A percentile compares a stretch with the other conserved stretches of the same genome.
Conservation (phyloP, 768 basidiomycete species). For the Phlebiopsis flavidoalba region DNA sequence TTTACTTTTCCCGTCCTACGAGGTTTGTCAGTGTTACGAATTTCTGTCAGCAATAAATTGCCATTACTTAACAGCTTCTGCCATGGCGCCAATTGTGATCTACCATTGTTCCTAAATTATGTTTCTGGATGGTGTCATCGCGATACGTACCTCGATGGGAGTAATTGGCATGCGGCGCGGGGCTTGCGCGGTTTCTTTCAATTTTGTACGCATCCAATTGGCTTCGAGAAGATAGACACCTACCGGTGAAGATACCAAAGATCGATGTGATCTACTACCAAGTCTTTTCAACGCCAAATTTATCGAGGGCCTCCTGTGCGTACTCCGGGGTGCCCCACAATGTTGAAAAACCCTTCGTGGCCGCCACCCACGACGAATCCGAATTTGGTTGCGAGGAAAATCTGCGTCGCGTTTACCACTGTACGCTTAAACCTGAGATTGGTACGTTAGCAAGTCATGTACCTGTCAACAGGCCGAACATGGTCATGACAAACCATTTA, state of each 20-base stretch:
- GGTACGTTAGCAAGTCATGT: background rate
- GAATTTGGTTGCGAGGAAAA: slow-evolving; percentile 63
- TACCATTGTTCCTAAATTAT: slow-evolving; percentile 3
- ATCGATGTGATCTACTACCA: slow-evolving; percentile 7
- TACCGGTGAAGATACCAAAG: slow-evolving; percentile 20
- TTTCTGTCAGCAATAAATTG: background rate
- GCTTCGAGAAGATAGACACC: background rate
- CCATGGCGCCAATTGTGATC: slow-evolving; percentile 9
- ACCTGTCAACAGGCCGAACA: background rate
- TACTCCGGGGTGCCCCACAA: slow-evolving; percentile 14
- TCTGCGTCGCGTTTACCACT: slow-evolving; percentile 41
- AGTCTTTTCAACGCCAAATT: slow-evolving; percentile 4
- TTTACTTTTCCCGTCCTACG: slow-evolving; percentile 29
- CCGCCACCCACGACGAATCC: slow-evolving; percentile 26
- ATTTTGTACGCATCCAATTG: too few relatives aligned
- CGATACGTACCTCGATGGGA: slow-evolving; percentile 19
- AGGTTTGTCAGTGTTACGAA: background rate
- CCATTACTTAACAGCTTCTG: slow-evolving; percentile 10
- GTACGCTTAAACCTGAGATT: slow-evolving; percentile 42
- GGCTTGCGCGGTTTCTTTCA: slow-evolving; percentile 1
- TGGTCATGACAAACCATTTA: slow-evolving; percentile 37
- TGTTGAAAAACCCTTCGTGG: slow-evolving; percentile 6
- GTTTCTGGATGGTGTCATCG: background rate
- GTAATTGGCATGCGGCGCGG: slow-evolving; percentile 4
- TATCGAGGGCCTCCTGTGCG: background rate